Base-by-base conservation (phyloP, 305 asterid species). In the Stenogyne calaminthoides region DNA sequence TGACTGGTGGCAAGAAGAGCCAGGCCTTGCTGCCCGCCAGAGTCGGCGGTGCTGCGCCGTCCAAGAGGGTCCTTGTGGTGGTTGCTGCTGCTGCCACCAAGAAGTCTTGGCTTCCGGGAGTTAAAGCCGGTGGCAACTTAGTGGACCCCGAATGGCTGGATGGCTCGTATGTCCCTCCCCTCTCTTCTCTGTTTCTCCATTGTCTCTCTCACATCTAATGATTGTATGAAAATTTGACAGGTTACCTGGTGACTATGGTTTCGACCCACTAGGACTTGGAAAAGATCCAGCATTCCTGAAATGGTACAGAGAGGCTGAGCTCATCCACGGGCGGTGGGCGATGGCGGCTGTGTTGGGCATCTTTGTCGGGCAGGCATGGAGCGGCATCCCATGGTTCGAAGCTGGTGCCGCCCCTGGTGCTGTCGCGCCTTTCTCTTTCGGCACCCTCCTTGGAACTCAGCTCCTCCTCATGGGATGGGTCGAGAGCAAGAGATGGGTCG, bases 281-380 rank as follows among this genome's bases (percentile, higher is more conserved):
- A 92, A 90, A 76, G 99, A 95, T 75, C 99, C 99, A 5, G 89
- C 99, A n/a, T 95, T 92, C 91, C 76, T 95, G 86, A 95, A 87
- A 81, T 92, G 99, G 99, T 95, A 95, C 94, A 77, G 98, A 70
- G 99, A 95, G 82, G 99, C 99, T 0, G 99, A 95, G 89, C 94
- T 95, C 18, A 95, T 95, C 87, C 98, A 95, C 70, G 96, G 99
- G 9, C 71, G 99, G 84, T 95, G 98, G 98, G 99, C 99, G 8
- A 92, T 92, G 99, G 77, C 90, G 1, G 99, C 98, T 0, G 98
- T 92, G 2, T 11, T 94, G 5, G 99, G 99, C 37, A 95, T 95
- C 87, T 92, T 95, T 11, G 91, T 95, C 0, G 99, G 98, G 8
- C 99, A 95, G 75, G 95, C 97, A 0, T 93, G 85, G 83, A 95